Conservation (phyloP, 306 rosid genomes). For the Castanopsis chinensis region DNA sequence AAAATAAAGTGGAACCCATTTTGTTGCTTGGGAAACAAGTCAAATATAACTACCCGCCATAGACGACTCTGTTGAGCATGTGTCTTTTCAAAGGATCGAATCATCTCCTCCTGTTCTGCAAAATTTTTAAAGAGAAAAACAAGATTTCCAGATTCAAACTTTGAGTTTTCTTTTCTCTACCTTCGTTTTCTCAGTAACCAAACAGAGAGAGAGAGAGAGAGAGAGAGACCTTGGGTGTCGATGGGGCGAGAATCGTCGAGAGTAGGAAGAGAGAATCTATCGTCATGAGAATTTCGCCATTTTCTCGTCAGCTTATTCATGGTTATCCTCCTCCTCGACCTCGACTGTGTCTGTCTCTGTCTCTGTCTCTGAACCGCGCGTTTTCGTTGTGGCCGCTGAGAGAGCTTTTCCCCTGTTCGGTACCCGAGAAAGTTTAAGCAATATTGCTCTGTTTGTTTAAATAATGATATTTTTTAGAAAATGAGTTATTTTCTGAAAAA, state of each 20-base stretch:
- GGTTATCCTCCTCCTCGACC: neutral
- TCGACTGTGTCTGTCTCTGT: neutral
- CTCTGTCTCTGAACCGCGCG: neutral
- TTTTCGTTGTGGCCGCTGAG: too few relatives aligned
- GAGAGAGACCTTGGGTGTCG: conserved; percentile 54
- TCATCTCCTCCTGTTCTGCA: conserved; percentile 77
- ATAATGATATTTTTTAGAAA: too few relatives aligned
- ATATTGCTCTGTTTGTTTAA: too few relatives aligned
- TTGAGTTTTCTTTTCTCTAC: neutral
- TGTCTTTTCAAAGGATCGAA: conserved; percentile 64
- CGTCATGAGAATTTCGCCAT: conserved; percentile 39
- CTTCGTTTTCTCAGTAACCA: neutral
- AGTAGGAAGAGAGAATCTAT: conserved; percentile 64
- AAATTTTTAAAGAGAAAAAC: neutral
- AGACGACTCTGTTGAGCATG: conserved; percentile 71
- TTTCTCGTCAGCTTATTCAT: conserved; percentile 68
- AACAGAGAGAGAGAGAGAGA: neutral
- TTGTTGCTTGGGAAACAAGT: neutral
- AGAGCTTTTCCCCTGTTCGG: too few relatives aligned
- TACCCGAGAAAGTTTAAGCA: too few relatives aligned
- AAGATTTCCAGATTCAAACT: neutral
- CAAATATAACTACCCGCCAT: conserved; percentile 62
- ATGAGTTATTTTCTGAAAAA: too few relatives aligned
- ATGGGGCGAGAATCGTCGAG: conserved; percentile 59
- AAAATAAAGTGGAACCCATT: conserved; percentile 8